Conservation (phyloP, 1,284 basidiomycete species). For the Microbotryum lychnidis-dioicae region DNA sequence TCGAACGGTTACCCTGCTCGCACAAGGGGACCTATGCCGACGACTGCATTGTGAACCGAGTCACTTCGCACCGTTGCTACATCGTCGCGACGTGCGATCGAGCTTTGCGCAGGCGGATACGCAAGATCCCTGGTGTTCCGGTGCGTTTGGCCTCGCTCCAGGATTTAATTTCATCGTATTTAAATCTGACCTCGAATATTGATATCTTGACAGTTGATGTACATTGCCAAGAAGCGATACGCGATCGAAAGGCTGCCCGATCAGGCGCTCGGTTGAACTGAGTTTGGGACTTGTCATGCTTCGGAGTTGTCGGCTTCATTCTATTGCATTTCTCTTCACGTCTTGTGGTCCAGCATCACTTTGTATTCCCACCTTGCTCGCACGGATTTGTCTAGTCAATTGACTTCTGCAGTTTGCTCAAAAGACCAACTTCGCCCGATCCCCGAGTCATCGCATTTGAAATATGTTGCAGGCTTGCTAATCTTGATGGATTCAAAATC, state of each 20-base stretch:
- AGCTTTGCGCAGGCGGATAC: constrained; percentile 80
- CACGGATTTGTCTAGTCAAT: no score
- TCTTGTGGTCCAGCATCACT: no score
- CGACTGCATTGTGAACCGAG: constrained; percentile 93
- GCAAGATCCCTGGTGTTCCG: constrained; percentile 89
- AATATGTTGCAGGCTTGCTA: no score
- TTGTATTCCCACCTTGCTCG: no score
- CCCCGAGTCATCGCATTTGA: no score
- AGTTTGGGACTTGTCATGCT: no score
- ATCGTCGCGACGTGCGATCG: constrained; percentile 98
- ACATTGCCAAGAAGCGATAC: constrained; percentile 80
- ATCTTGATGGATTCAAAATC: no score
- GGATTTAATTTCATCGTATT: not conserved
- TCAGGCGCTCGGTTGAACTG: constrained; percentile 52
- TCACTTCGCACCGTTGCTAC: constrained; percentile 90
- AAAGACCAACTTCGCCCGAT: no score
- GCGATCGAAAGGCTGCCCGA: constrained; percentile 89
- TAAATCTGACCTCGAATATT: not conserved
- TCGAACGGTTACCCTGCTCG: constrained; percentile 84
- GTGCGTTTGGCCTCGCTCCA: constrained; percentile 10
- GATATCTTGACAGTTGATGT: constrained; percentile 56
- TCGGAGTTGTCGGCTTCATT: no score
- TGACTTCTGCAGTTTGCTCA: no score
- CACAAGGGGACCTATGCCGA: constrained; percentile 97
- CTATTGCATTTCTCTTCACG: no score